phyloP scores from a whole-genome alignment of 257 asterid species.

The Eustoma russellianum region DNA sequence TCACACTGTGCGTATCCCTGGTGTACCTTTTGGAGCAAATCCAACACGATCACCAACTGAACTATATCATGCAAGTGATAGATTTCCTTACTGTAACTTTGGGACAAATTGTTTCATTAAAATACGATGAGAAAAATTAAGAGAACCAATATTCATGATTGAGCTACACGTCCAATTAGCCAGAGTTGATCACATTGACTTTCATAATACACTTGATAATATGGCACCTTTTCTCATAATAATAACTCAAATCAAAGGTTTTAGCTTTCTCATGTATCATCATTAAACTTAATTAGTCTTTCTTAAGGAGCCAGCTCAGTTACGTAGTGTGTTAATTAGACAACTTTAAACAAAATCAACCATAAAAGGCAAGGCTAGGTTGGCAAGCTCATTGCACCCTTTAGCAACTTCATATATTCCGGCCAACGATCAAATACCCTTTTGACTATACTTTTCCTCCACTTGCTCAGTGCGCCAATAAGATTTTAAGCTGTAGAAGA shows the following conservation, averaged over 20 bases:
- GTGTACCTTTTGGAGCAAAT: too few species aligned
- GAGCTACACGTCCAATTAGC: conserved; percentile 5
- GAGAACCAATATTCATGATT: background rate
- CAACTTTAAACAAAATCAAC: conserved; percentile 21
- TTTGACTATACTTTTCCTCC: conserved; percentile 3
- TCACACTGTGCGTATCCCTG: too few species aligned
- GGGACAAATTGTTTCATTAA: background rate
- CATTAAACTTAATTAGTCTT: conserved; percentile 18
- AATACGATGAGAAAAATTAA: background rate
- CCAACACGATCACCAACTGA: too few species aligned
- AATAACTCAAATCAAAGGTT: conserved; percentile 8
- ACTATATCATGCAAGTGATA: too few species aligned
- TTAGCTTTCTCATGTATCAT: conserved; percentile 21
- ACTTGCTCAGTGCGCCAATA: background rate
- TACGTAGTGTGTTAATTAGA: conserved; percentile 19
- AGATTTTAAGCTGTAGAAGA: too few species aligned
- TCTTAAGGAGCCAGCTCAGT: conserved; percentile 33
- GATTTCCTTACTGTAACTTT: background rate
- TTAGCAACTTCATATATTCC: conserved; percentile 4
- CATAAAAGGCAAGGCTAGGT: background rate
- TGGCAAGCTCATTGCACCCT: conserved; percentile 6
- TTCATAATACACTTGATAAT: conserved; percentile 2
- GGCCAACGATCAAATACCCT: conserved; percentile 19
- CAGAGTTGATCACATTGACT: conserved; percentile 10
- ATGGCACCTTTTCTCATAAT: conserved; percentile 1